Conservation (phyloP, 441 rosid species). For the Populus hybrid region DNA sequence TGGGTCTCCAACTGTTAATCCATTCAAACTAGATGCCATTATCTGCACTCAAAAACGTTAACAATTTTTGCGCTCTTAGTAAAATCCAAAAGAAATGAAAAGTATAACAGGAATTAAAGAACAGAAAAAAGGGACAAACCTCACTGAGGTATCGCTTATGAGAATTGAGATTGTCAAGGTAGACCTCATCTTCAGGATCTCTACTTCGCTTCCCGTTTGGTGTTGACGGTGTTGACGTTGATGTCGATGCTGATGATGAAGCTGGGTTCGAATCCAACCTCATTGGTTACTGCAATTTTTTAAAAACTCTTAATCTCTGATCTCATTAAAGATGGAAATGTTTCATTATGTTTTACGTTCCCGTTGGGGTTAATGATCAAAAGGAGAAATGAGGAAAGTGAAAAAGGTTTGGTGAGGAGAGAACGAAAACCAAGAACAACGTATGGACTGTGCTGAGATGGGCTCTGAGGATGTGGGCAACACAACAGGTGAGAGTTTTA, state of each 20-base stretch:
- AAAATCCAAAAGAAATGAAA: background rate
- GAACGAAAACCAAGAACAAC: background rate
- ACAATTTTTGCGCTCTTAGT: background rate
- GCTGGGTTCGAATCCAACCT: slow-evolving; percentile 42
- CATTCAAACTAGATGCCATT: slow-evolving; percentile 97
- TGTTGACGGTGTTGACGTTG: slow-evolving; percentile 62
- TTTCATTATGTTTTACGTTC: background rate
- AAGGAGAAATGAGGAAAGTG: background rate
- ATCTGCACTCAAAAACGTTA: slow-evolving; percentile 37
- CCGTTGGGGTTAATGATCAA: background rate
- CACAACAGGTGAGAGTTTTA: background rate
- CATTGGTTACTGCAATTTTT: slow-evolving; percentile 26
- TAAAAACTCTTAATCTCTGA: background rate
- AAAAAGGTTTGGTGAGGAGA: background rate
- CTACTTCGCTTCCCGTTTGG: slow-evolving; percentile 71
- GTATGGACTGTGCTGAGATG: background rate
- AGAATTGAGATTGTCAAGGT: slow-evolving; percentile 83
- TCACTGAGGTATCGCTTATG: slow-evolving; percentile 95
- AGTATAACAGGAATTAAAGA: background rate
- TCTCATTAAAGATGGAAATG: background rate
- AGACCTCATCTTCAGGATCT: slow-evolving; percentile 91
- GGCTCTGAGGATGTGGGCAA: background rate
- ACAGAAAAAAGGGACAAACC: slow-evolving; percentile 35
- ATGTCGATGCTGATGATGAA: slow-evolving; percentile 32
- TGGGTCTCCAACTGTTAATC: slow-evolving; percentile 89